These are phyloP conservation scores for Paraleonurus japonicus DNA, from an alignment of 257 asterid genomes.

Conservation along the genomic window DNA sequence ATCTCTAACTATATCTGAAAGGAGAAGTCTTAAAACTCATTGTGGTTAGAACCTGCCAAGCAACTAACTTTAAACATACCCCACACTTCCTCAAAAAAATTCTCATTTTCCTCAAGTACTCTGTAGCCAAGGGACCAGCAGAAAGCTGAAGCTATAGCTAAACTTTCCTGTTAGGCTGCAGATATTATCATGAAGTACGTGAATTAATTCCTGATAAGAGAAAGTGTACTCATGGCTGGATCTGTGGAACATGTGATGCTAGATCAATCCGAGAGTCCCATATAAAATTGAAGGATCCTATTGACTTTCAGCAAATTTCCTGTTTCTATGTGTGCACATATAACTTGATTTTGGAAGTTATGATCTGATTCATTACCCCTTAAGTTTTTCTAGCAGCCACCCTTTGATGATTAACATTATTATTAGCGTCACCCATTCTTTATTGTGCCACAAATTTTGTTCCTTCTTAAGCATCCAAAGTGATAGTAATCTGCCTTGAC, in stretches of 20 bases:
- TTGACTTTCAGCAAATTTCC: neutral
- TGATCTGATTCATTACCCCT: constrained; percentile 5
- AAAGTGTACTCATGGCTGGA: constrained; percentile 9
- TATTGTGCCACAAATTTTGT: constrained; percentile 11
- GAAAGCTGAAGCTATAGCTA: neutral
- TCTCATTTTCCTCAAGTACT: neutral
- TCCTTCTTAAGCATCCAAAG: constrained; percentile 7
- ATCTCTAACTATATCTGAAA: neutral
- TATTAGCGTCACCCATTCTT: neutral
- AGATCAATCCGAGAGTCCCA: constrained; percentile 7
- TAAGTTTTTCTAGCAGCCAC: neutral
- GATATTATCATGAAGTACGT: constrained; percentile 1
- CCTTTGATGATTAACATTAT: constrained; percentile 10
- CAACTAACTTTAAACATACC: neutral
- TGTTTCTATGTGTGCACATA: neutral
- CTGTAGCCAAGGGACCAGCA: neutral
- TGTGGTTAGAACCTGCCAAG: neutral
- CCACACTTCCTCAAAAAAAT: neutral
- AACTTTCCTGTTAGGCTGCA: neutral
- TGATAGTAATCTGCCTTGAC: neutral
- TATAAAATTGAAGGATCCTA: neutral
- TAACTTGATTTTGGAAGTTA: constrained; percentile 8
- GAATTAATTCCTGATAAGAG: neutral
- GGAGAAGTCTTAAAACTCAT: neutral
- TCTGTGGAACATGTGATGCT: constrained; percentile 4